These are phyloP conservation scores for Pseudopithomyces maydicus DNA, from an alignment of 2,329 filamentous ascomycete species.

Conservation along the genomic window DNA sequence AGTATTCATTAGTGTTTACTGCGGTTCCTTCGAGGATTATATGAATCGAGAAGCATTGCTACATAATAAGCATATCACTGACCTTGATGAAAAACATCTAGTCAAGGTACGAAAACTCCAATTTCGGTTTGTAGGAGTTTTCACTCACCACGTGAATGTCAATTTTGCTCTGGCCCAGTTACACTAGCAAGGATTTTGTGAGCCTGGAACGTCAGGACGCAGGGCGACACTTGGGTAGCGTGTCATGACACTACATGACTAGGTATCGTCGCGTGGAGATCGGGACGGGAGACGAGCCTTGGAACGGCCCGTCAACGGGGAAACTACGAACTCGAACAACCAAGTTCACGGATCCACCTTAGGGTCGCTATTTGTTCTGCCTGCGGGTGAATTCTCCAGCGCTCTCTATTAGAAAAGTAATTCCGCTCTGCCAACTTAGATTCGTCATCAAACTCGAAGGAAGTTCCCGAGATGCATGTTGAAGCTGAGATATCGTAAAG, in stretches of 20 bases:
- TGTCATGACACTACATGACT: not conserved
- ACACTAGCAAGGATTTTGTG: not conserved
- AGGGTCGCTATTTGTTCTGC: not conserved
- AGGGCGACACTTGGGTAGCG: not conserved
- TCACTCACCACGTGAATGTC: not conserved
- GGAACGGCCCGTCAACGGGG: slow-evolving; percentile 2
- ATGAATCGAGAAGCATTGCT: too few species aligned
- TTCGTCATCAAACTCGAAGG: not conserved
- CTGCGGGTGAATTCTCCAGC: not conserved
- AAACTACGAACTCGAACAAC: not conserved
- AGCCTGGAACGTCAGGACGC: not conserved
- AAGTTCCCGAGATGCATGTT: not conserved
- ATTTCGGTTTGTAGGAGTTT: not conserved
- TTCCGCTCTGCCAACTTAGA: too few species aligned
- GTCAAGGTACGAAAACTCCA: too few species aligned
- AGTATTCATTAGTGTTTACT: too few species aligned
- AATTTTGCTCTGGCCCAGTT: not conserved
- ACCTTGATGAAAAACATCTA: too few species aligned
- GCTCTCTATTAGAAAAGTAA: not conserved
- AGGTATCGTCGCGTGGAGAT: not conserved
- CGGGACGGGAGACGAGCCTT: not conserved
- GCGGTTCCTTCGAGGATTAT: too few species aligned
- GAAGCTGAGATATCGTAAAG: not conserved
- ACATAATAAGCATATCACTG: too few species aligned
- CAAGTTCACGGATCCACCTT: not conserved